These are phyloP conservation scores for Nannochloris sp. DNA, from an alignment of 139 green algal species.

Conservation along the genomic window DNA sequence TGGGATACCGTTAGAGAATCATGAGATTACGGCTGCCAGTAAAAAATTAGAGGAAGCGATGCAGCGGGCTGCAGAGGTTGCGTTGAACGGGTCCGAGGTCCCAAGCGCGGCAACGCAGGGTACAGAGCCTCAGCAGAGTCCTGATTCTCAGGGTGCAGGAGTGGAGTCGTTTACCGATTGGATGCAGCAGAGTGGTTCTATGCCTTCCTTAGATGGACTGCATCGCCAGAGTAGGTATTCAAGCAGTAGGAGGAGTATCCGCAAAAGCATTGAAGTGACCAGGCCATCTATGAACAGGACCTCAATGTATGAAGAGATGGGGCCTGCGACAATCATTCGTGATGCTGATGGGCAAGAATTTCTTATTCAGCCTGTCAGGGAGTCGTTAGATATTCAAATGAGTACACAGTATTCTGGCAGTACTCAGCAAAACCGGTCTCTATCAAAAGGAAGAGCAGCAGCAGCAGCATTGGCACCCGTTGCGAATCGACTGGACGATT, in stretches of 20 bases:
- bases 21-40: no score
- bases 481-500: no score
- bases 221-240: neutral
- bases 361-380: constrained; percentile 4
- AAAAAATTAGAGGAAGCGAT: neutral
- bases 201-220: neutral
- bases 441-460: no score
- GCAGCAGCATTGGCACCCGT: no score
- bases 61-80: constrained; percentile 4
- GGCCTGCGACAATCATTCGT: constrained; percentile 7
- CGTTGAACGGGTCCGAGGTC: neutral
- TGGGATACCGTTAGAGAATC: no score
- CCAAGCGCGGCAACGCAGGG: neutral
- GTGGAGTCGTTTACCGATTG: neutral
- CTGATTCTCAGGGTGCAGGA: neutral
- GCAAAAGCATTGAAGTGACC: neutral
- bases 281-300: neutral
- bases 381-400: neutral
- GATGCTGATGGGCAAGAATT: constrained; percentile 12
- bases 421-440: neutral
- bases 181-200: neutral
- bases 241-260: neutral
- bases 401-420: neutral
- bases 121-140: neutral
- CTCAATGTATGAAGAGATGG: neutral